Percentiles rank a stretch among this genome's conserved stretches.
Conservation (phyloP, 371 early-diverging fungal species). For the Gilbertella persicaria region DNA sequence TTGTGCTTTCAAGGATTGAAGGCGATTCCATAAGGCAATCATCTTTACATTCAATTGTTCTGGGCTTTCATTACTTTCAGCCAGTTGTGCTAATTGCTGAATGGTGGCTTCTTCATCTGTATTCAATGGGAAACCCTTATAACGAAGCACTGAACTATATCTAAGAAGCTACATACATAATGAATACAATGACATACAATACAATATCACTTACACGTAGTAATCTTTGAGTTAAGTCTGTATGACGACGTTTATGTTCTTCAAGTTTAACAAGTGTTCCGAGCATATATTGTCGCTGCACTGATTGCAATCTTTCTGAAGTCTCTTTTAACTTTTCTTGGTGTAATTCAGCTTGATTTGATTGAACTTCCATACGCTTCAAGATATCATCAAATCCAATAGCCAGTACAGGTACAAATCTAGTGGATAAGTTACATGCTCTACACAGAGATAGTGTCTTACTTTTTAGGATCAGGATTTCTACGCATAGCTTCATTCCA, state of each 20-base stretch:
- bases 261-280: constrained; percentile 37
- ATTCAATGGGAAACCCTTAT: constrained; percentile 26
- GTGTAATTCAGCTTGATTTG: constrained; percentile 49
- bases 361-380: constrained; percentile 80
- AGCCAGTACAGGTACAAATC: constrained; percentile 75
- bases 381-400: constrained; percentile 86
- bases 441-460: constrained; percentile 4
- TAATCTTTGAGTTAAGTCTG: constrained; percentile 27
- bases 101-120: constrained; percentile 18
- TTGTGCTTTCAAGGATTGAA: constrained; percentile 20
- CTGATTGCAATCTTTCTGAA: constrained; percentile 29
- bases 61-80: constrained; percentile 8
- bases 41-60: constrained; percentile 19
- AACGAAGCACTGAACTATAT: constrained; percentile 31
- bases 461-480: constrained; percentile 85
- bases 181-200: no score
- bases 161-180: constrained; percentile 31
- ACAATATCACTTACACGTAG: constrained; percentile 23
- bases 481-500: constrained; percentile 83
- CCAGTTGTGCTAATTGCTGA: constrained; percentile 11
- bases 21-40: constrained; percentile 16
- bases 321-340: constrained; percentile 36
- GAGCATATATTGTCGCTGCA: constrained; percentile 33
- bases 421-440: constrained; percentile 9
- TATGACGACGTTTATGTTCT: constrained; percentile 43